Conservation (phyloP, 768 basidiomycete species). For the Pleurotus citrinopileatus region DNA sequence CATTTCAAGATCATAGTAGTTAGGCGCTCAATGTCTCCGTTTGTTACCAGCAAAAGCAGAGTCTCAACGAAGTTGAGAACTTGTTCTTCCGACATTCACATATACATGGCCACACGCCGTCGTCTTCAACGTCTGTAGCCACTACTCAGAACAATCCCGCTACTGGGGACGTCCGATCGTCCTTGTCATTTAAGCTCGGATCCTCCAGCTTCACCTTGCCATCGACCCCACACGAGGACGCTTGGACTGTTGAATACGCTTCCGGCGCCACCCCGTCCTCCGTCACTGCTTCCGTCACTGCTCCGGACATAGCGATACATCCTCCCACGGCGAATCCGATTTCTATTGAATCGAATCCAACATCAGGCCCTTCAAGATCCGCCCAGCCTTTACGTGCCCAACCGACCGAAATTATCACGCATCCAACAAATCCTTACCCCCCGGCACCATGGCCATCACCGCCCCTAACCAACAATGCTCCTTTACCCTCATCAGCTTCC, state of each 20-base stretch:
- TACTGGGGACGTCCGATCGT: conserved; percentile 18
- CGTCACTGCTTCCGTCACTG: no score
- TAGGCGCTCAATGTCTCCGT: conserved; percentile 3
- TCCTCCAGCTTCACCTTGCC: conserved; percentile 10
- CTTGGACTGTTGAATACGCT: neutral
- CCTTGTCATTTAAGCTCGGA: conserved; percentile 24
- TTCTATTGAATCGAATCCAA: conserved; percentile 17
- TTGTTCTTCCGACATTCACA: conserved; percentile 77
- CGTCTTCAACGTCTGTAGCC: conserved; percentile 18
- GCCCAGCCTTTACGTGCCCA: conserved; percentile 17
- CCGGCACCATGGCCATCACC: conserved; percentile 5
- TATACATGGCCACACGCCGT: conserved; percentile 33
- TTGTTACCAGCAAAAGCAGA: conserved; percentile 63
- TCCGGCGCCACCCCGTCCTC: neutral
- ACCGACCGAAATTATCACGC: conserved; percentile 8
- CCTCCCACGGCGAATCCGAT: neutral
- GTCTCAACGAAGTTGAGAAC: conserved; percentile 78
- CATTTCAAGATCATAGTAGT: neutral
- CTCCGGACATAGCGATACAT: no score
- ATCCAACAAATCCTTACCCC: neutral
- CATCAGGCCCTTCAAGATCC: conserved; percentile 16
- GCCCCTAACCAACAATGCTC: neutral
- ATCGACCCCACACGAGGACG: conserved; percentile 2
- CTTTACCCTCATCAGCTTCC: neutral
- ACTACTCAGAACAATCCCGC: neutral